Evolutionary conservation across 345 rosid species (phyloP).

Genomic region (Clarkia xantiana): DNA sequence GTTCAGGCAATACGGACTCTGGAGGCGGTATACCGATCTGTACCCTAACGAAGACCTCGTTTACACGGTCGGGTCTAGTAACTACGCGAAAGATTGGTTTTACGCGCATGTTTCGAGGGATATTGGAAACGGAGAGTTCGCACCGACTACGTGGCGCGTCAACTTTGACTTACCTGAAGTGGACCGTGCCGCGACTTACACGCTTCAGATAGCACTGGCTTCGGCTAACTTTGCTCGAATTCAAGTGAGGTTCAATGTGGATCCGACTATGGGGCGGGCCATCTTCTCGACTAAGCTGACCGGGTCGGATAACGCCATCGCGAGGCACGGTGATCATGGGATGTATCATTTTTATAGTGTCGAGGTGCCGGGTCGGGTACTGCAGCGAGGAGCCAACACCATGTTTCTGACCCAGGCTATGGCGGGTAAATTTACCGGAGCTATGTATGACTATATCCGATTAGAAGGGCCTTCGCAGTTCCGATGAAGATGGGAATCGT

Average conservation of each 20-base stretch:
- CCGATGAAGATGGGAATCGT: too few relatives aligned
- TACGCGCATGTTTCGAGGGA: constrained; percentile 15
- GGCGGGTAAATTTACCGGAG: too few relatives aligned
- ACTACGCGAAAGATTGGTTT: constrained; percentile 24
- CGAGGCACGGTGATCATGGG: constrained; percentile 30
- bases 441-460: too few relatives aligned
- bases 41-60: constrained; percentile 20
- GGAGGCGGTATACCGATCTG: constrained; percentile 25
- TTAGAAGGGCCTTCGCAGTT: too few relatives aligned
- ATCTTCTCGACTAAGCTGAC: constrained; percentile 12
- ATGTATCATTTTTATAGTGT: constrained; percentile 19
- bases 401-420: constrained; percentile 18
- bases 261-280: constrained; percentile 1
- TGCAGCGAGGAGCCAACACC: constrained; percentile 13
- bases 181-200: constrained; percentile 8
- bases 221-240: constrained; percentile 3
- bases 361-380: constrained; percentile 7
- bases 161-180: constrained; percentile 13
- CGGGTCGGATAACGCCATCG: constrained; percentile 31
- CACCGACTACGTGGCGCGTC: constrained; percentile 27
- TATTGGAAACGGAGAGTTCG: neutral
- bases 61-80: constrained; percentile 15
- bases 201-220: constrained; percentile 30
- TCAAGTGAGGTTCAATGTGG: constrained; percentile 6
- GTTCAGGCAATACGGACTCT: constrained; percentile 30